Conservation (phyloP, 805 yeast species). For the Lipomyces mesembrius region DNA sequence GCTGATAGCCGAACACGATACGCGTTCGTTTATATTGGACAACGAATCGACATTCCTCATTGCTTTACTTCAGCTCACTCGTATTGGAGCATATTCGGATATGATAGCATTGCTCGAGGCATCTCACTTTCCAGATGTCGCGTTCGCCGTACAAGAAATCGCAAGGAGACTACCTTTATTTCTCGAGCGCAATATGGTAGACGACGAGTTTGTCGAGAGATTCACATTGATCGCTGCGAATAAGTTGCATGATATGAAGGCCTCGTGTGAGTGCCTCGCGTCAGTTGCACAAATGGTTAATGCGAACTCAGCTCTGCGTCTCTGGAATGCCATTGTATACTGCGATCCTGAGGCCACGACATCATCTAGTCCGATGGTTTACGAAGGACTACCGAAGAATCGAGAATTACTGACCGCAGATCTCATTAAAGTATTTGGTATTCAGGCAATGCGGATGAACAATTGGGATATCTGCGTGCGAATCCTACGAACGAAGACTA, state of each 20-base stretch:
- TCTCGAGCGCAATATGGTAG: background rate
- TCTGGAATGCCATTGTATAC: background rate
- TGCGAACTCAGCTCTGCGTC: background rate
- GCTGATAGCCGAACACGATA: background rate
- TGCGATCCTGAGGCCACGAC: background rate
- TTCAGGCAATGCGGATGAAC: conserved; percentile 6
- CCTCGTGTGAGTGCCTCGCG: background rate
- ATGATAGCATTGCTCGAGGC: background rate
- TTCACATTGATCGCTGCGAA: background rate
- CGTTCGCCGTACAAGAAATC: background rate
- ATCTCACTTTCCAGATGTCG: conserved; percentile 6
- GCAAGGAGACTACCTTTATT: background rate
- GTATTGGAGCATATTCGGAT: background rate
- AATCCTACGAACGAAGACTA: conserved; percentile 13
- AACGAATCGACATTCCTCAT: conserved; percentile 14
- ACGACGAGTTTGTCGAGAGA: background rate
- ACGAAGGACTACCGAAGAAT: background rate
- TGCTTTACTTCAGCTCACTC: conserved; percentile 9
- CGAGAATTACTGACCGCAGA: conserved; percentile 7
- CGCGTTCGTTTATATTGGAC: background rate
- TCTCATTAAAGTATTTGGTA: conserved; percentile 15
- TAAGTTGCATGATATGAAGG: background rate
- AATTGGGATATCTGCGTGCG: conserved; percentile 11
- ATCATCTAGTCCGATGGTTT: background rate
- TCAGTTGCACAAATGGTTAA: background rate